Evolutionary conservation across 2,329 filamentous ascomycete species (phyloP), one percentile per base, ranked within the genome.

Genomic region (Aspergillus aculeatinus): DNA sequence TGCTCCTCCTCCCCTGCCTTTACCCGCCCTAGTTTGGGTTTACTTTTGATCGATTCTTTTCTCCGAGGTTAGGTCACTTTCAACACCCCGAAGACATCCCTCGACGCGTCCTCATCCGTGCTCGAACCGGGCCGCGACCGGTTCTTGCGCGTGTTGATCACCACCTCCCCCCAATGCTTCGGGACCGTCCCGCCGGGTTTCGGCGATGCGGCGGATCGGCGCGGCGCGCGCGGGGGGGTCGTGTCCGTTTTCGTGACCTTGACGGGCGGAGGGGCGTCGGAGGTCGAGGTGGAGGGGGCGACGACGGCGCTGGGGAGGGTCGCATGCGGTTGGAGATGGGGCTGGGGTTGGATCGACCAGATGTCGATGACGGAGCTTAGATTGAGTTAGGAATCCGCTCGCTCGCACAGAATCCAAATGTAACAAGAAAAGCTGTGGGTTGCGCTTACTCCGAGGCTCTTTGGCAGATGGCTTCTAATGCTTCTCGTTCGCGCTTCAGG

Each of bases 401-500:
- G 7, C 27, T 29, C 27, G 27, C 27, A 29, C 27, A 0, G n/a
- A 9, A 29, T 10, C 3, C 27, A 29, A 9, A 10, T 29, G 9
- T 10, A 3, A 9, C 10, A 9, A 7, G 27, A 7, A n/a, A 29
- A 51, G 23, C 31, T 42, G 29, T 23, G 49, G 10, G 11, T 19
- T 21, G 29, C 42, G 69, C 75, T 71, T 62, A 80, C 78, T 80
- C 78, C n/a, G 78, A 80, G 56, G 78, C 75, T 51, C 75, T 71
- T 63, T 80, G 78, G 65, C 78, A 80, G 62, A 80, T 80, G 4
- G 76, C 75, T 61, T 80, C 77, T 47, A 80, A 65, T 7, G 77
- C 78, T 65, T 80, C 78, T 48, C 77, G 69, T 63, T 80, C 78
- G 39, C 76, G 76, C 61, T 74, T 77, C 61, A 77, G 62, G 58